A percentile compares a stretch with the other conserved stretches of the same genome.
Conservation (phyloP, 371 early-diverging fungal species). For the Syncephalastrum monosporum region DNA sequence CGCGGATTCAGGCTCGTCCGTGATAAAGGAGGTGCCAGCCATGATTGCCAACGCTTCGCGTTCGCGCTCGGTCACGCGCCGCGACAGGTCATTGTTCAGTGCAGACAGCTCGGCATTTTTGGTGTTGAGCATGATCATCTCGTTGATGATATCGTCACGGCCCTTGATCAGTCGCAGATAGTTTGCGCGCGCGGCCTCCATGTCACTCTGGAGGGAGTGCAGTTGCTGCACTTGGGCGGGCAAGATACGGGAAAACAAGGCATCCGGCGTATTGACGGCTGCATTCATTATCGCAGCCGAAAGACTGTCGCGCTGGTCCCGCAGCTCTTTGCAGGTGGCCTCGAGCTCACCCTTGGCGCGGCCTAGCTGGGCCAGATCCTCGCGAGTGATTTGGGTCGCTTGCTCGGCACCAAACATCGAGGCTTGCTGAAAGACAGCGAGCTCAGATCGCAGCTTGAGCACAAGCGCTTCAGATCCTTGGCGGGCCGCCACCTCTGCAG, state of each 20-base stretch:
- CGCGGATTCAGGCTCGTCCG: not conserved
- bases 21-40: slow-evolving; percentile 20
- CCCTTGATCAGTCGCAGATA: slow-evolving; percentile 25
- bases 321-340: slow-evolving; percentile 26
- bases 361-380: slow-evolving; percentile 29
- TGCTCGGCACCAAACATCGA: slow-evolving; percentile 16
- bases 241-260: not conserved
- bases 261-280: not conserved
- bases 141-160: slow-evolving; percentile 40
- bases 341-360: slow-evolving; percentile 25
- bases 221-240: slow-evolving; percentile 24
- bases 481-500: slow-evolving; percentile 35
- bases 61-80: slow-evolving; percentile 43
- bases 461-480: slow-evolving; percentile 32
- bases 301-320: slow-evolving; percentile 22
- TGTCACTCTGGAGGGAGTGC: slow-evolving; percentile 31
- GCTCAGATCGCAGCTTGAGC: slow-evolving; percentile 31
- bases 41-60: slow-evolving; percentile 33
- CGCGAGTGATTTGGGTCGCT: slow-evolving; percentile 18
- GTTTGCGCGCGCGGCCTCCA: slow-evolving; percentile 13
- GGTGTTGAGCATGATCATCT: slow-evolving; percentile 54
- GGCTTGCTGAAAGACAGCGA: slow-evolving; percentile 39
- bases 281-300: not conserved
- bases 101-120: slow-evolving; percentile 53
- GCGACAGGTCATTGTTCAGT: slow-evolving; percentile 55